phyloP scores from a whole-genome alignment of 495 filamentous ascomycete genomes.

The Staphylotrichum longicolle region DNA sequence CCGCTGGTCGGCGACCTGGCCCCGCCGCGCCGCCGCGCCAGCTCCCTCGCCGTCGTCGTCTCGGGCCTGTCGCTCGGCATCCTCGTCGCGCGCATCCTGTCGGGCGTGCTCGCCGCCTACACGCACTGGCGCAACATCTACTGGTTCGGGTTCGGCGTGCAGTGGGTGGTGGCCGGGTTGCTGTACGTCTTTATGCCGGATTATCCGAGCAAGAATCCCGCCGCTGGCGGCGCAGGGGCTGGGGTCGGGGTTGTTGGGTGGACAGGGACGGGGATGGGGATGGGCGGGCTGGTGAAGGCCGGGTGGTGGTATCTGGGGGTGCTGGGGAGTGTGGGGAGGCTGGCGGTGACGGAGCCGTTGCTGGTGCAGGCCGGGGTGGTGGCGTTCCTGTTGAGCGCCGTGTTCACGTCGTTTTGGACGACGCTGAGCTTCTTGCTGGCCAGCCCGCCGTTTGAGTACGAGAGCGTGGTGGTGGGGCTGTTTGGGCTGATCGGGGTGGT shows the following conservation, averaged over 20 bases:
- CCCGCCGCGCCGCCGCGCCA: constrained; percentile 63
- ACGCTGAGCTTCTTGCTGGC: constrained; percentile 78
- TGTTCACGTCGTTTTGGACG: constrained; percentile 65
- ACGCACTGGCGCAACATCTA: constrained; percentile 74
- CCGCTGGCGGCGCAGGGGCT: too few relatives aligned
- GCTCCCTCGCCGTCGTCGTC: constrained; percentile 68
- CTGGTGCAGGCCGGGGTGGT: constrained; percentile 58
- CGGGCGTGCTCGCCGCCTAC: constrained; percentile 70
- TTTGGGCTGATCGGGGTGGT: constrained; percentile 76
- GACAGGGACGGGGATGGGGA: not conserved
- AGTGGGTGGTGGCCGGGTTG: constrained; percentile 62
- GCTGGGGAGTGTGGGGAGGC: constrained; percentile 58
- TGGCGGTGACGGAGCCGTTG: constrained; percentile 62
- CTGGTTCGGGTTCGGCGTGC: constrained; percentile 73
- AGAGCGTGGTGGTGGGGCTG: constrained; percentile 65
- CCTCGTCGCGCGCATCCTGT: constrained; percentile 72
- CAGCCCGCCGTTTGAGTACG: constrained; percentile 64
- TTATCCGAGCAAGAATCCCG: constrained; percentile 70
- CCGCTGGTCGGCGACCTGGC: constrained; percentile 81
- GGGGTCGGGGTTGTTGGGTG: constrained; percentile 12
- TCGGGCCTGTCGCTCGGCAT: constrained; percentile 77
- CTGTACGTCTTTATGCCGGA: constrained; percentile 78
- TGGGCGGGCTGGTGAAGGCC: too few relatives aligned
- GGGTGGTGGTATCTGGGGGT: constrained; percentile 61
- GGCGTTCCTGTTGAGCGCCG: constrained; percentile 41